These are phyloP conservation scores for Suillus alpinus DNA, from an alignment of 768 basidiomycete genomes.

Conservation along the genomic window DNA sequence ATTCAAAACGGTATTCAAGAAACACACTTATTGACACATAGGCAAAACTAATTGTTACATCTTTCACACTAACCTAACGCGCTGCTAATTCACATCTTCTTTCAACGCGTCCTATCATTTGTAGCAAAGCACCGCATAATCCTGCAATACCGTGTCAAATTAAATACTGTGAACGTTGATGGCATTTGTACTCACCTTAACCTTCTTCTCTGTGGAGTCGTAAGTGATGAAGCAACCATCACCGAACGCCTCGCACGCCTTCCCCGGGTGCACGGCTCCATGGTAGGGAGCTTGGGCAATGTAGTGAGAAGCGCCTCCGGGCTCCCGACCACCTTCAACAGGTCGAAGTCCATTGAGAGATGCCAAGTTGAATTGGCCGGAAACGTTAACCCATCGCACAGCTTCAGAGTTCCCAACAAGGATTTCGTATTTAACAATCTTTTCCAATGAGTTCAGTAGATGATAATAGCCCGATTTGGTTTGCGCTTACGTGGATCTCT, in stretches of 20 bases:
- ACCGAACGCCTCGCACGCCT: conserved; percentile 46
- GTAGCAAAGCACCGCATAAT: conserved; percentile 44
- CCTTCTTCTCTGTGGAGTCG: conserved; percentile 46
- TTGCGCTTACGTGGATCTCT: conserved; percentile 52
- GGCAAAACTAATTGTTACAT: background rate
- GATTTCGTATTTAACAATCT: conserved; percentile 66
- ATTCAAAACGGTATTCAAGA: background rate
- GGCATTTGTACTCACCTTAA: conserved; percentile 37
- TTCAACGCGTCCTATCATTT: conserved; percentile 10
- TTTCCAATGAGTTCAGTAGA: conserved; percentile 3
- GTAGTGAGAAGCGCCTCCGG: conserved; percentile 57
- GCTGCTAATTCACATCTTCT: background rate
- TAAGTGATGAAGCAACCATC: conserved; percentile 63
- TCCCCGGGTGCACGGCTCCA: conserved; percentile 59
- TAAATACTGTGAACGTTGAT: background rate
- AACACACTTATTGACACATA: background rate
- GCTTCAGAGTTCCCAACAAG: conserved; percentile 61
- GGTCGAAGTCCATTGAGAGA: conserved; percentile 43
- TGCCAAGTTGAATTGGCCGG: conserved; percentile 44
- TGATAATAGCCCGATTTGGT: background rate
- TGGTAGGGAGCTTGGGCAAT: conserved; percentile 58
- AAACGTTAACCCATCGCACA: conserved; percentile 54
- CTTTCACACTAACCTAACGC: background rate
- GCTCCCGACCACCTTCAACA: conserved; percentile 68
- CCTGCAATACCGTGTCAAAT: conserved; percentile 20